Conservation (phyloP, 495 filamentous ascomycete genomes). For the Neurospora sp. region DNA sequence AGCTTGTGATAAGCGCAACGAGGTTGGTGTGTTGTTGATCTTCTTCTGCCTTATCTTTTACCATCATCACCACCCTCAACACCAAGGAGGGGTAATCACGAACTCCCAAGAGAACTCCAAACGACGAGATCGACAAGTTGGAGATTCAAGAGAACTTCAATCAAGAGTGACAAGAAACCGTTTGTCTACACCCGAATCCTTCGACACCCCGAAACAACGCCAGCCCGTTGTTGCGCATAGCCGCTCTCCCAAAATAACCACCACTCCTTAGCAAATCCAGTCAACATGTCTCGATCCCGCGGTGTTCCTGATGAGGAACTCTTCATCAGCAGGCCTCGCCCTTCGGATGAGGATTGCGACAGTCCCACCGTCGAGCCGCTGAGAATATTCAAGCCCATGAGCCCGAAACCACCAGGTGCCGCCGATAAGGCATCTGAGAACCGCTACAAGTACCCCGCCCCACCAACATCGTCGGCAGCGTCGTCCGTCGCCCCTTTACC, state of each 20-base stretch:
- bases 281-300: slow-evolving; percentile 34
- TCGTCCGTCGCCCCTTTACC: slow-evolving; percentile 15
- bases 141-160: not conserved
- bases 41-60: not conserved
- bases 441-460: slow-evolving; percentile 36
- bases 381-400: slow-evolving; percentile 67
- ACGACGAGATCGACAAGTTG: not conserved
- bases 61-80: not conserved
- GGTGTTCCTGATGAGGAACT: slow-evolving; percentile 64
- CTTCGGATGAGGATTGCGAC: slow-evolving; percentile 38
- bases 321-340: slow-evolving; percentile 53
- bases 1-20: not conserved
- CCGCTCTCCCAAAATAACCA: not conserved
- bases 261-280: not conserved
- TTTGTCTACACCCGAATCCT: slow-evolving; percentile 2
- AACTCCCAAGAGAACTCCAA: not conserved
- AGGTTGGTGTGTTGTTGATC: not conserved
- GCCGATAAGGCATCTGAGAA: slow-evolving; percentile 24
- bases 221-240: not conserved
- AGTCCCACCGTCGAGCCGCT: slow-evolving; percentile 74
- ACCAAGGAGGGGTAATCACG: slow-evolving; percentile 6
- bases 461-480: slow-evolving; percentile 32
- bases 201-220: slow-evolving; percentile 1
- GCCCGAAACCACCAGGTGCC: slow-evolving; percentile 31
- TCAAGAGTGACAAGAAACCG: not conserved